Evolutionary conservation across 78 protist genomes (phyloP).

Genomic region (Neovahlkampfia damariscottae): DNA sequence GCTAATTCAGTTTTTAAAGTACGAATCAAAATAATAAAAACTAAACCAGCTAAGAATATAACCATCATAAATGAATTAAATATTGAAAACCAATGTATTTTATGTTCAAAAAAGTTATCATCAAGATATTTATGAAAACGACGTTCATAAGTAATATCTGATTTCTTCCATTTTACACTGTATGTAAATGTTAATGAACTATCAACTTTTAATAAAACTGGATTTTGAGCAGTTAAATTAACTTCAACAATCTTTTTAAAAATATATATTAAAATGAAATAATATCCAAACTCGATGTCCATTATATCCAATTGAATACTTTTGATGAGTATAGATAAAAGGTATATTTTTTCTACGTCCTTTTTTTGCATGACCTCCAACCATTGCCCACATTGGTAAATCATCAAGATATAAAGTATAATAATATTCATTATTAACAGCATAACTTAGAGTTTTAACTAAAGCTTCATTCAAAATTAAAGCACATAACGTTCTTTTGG

Average conservation of each 20-base stretch:
- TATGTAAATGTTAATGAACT: conserved; percentile 25
- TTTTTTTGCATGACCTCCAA: conserved; percentile 31
- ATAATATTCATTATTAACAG: conserved; percentile 44
- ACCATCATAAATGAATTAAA: conserved; percentile 87
- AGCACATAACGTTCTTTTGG: background rate
- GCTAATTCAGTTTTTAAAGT: conserved; percentile 55
- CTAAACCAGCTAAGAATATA: conserved; percentile 64
- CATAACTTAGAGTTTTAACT: conserved; percentile 18
- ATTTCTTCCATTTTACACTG: conserved; percentile 30
- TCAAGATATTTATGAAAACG: conserved; percentile 73
- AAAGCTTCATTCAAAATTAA: conserved; percentile 2
- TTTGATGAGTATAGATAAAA: conserved; percentile 54
- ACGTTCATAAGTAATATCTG: conserved; percentile 9
- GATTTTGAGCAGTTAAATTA: conserved; percentile 37
- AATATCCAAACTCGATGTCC: conserved; percentile 32
- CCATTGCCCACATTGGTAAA: conserved; percentile 81
- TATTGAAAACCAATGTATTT: conserved; percentile 79
- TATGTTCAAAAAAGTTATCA: conserved; percentile 71
- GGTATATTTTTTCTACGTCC: background rate
- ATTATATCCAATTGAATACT: conserved; percentile 50
- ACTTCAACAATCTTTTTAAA: conserved; percentile 43
- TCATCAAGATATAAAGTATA: conserved; percentile 52
- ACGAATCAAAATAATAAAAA: conserved; percentile 52
- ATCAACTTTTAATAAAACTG: conserved; percentile 13
- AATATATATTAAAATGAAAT: background rate